Conservation (phyloP, 164 flowering plant genomes). For the Macadamia tetraphylla region DNA sequence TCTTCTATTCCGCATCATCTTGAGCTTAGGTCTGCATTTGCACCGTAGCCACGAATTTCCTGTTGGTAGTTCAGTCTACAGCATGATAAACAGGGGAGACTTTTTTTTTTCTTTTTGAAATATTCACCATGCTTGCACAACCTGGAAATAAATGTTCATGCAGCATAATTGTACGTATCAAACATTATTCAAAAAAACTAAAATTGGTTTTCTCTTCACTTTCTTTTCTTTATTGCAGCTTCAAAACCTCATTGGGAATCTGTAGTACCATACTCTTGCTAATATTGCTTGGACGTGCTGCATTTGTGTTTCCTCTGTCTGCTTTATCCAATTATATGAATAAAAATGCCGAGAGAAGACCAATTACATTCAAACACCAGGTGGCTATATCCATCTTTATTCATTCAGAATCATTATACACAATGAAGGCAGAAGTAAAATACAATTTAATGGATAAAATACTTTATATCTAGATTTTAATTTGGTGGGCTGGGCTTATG, state of each 20-base stretch:
- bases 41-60: too few species aligned
- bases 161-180: too few species aligned
- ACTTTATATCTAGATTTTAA: constrained; percentile 38
- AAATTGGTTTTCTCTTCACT: not conserved
- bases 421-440: not conserved
- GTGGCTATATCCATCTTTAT: constrained; percentile 21
- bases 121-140: too few species aligned
- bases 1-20: not conserved
- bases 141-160: too few species aligned
- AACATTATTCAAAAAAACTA: too few species aligned
- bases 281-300: constrained; percentile 75
- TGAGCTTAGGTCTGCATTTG: too few species aligned
- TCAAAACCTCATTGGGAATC: constrained; percentile 36
- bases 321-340: constrained; percentile 55
- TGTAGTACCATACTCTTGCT: constrained; percentile 38
- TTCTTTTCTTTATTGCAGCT: constrained; percentile 33
- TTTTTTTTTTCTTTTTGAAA: too few species aligned
- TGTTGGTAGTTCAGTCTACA: too few species aligned
- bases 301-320: constrained; percentile 83
- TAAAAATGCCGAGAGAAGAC: constrained; percentile 19
- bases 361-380: constrained; percentile 61
- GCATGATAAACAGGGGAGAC: too few species aligned
- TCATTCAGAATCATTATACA: not conserved
- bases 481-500: constrained; percentile 99
- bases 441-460: not conserved